phyloP scores from a whole-genome alignment of 225 moss, liverwort and hornwort genomes.

The Thuidium tamariscinum region DNA sequence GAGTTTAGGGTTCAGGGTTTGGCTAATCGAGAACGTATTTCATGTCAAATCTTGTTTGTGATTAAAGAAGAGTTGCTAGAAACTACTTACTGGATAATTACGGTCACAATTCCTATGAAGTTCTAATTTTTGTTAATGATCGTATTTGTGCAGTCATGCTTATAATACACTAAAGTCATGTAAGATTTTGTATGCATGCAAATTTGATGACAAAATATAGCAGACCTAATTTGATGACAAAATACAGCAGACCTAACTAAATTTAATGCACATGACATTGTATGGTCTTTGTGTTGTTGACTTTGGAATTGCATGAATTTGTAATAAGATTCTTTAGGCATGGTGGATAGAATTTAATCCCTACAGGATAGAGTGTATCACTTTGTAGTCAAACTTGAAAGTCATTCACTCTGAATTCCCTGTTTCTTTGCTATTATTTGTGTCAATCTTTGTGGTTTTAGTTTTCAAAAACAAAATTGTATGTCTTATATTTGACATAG shows the following conservation, averaged over 20 bases:
- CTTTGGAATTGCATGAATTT: background rate
- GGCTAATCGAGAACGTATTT: background rate
- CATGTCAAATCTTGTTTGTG: background rate
- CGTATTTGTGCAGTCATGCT: background rate
- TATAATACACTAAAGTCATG: background rate
- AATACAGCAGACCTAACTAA: background rate
- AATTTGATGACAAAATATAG: background rate
- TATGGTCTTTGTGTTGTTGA: background rate
- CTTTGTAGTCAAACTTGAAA: too few species aligned
- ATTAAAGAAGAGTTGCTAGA: background rate
- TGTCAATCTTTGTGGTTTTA: background rate
- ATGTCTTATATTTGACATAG: background rate
- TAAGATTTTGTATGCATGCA: too few species aligned
- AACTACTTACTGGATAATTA: background rate
- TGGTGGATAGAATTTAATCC: background rate
- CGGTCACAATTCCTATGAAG: background rate
- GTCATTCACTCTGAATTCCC: too few species aligned
- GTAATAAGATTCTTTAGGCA: background rate
- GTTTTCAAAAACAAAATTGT: accelerated
- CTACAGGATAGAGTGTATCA: too few species aligned
- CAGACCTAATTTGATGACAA: background rate
- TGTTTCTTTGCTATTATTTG: too few species aligned
- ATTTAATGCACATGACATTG: background rate
- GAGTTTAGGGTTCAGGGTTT: background rate
- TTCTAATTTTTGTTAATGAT: background rate